Percentiles rank a stretch among this genome's conserved stretches.
Conservation (phyloP, 768 basidiomycete species). For the Gymnopilus junonius region DNA sequence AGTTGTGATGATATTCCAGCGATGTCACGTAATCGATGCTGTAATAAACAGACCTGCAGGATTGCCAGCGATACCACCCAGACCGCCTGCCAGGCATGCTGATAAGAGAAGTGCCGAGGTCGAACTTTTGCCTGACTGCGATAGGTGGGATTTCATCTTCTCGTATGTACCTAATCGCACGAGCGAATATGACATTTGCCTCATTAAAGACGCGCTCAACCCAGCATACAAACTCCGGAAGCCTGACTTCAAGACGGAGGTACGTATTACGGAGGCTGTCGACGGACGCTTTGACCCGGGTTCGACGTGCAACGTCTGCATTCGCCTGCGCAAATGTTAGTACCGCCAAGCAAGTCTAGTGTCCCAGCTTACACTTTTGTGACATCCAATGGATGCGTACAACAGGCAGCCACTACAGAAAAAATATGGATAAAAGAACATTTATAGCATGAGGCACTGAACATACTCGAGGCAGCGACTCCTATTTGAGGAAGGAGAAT, state of each 20-base stretch:
- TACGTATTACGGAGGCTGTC: constrained; percentile 64
- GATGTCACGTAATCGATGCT: constrained; percentile 5
- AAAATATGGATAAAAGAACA: constrained; percentile 6
- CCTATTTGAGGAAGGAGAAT: constrained; percentile 38
- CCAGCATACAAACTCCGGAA: constrained; percentile 80
- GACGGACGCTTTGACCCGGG: constrained; percentile 59
- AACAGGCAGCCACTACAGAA: constrained; percentile 76
- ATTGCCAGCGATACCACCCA: constrained; percentile 86
- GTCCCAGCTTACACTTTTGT: constrained; percentile 73
- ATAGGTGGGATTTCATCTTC: constrained; percentile 64
- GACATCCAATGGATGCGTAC: constrained; percentile 83
- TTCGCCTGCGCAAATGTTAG: constrained; percentile 53
- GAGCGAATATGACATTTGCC: constrained; percentile 92
- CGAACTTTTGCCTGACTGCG: constrained; percentile 54
- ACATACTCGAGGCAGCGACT: constrained; percentile 66
- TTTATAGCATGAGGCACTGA: background rate
- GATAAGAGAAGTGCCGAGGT: constrained; percentile 60
- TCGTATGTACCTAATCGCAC: constrained; percentile 87
- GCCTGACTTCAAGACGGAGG: constrained; percentile 69
- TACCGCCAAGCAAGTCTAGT: background rate
- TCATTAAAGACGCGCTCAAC: constrained; percentile 78
- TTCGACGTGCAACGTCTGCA: constrained; percentile 69
- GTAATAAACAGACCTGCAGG: constrained; percentile 60
- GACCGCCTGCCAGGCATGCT: constrained; percentile 73
- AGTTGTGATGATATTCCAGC: background rate